Evolutionary conservation across 2,329 filamentous ascomycete species (phyloP).

Genomic region (Ascochyta viciae-villosae): DNA sequence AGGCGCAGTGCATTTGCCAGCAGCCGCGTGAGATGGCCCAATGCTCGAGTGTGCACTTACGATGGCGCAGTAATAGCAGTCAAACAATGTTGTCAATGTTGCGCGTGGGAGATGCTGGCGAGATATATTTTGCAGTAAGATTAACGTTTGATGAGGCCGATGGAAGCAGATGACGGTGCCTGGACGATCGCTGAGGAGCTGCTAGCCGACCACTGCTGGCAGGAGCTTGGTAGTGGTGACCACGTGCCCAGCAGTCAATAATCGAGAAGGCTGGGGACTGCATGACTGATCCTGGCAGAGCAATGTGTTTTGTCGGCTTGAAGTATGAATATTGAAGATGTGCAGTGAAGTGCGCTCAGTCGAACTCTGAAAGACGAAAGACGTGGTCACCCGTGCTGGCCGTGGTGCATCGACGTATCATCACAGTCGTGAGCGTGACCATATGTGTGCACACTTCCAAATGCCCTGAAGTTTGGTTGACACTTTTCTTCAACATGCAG

Average conservation of each 20-base stretch:
- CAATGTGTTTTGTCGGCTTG: too few relatives aligned
- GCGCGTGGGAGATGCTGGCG: conserved; percentile 19
- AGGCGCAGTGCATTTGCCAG: conserved; percentile 22
- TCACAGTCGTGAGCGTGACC: not conserved
- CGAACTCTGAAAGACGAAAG: not conserved
- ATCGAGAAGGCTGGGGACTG: conserved; percentile 9
- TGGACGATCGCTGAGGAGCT: conserved; percentile 5
- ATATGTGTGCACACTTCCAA: too few relatives aligned
- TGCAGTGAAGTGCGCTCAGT: not conserved
- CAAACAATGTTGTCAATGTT: not conserved
- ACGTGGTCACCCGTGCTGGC: too few relatives aligned
- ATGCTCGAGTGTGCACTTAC: conserved; percentile 8
- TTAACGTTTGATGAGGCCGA: conserved; percentile 6
- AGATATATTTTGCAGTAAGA: not conserved
- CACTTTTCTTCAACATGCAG: too few relatives aligned
- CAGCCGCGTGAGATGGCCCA: conserved; percentile 2
- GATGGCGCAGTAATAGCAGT: conserved; percentile 1
- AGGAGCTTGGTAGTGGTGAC: not conserved
- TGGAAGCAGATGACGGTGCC: conserved; percentile 13
- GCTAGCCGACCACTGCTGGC: conserved; percentile 5
- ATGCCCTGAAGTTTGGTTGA: too few relatives aligned
- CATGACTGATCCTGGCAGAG: not conserved
- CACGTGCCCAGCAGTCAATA: conserved; percentile 11
- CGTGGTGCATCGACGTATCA: not conserved
- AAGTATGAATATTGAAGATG: not conserved